A percentile compares a stretch with the other conserved stretches of the same genome.
Evolutionary conservation across 768 basidiomycete species (phyloP).

Genomic region (Holtermannia corniformis): DNA sequence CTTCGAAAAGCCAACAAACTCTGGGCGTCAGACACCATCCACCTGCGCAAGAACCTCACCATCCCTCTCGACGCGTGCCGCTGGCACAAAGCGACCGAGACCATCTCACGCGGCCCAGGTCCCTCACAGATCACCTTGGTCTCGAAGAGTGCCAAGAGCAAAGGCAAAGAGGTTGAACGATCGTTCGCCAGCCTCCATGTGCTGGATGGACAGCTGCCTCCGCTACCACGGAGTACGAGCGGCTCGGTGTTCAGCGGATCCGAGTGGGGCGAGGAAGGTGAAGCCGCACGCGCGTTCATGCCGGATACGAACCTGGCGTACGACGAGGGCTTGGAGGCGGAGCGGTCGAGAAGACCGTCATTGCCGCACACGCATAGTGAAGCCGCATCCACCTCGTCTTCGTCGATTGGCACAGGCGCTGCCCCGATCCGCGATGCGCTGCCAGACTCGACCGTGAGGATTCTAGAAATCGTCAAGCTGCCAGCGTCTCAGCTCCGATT

Average conservation of each 20-base stretch:
- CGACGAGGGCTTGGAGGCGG: not conserved
- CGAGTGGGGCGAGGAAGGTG: not conserved
- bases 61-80: slow-evolving; percentile 53
- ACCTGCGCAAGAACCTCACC: slow-evolving; percentile 69
- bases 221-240: not conserved
- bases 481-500: slow-evolving; percentile 29
- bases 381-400: not conserved
- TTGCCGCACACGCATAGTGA: not conserved
- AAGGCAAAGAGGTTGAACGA: slow-evolving; percentile 1
- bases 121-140: slow-evolving; percentile 32
- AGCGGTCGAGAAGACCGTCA: not conserved
- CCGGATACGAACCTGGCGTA: slow-evolving; percentile 12
- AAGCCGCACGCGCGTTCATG: slow-evolving; percentile 4
- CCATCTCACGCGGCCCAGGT: slow-evolving; percentile 29
- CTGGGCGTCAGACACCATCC: slow-evolving; percentile 87
- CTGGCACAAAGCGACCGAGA: slow-evolving; percentile 36
- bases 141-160: slow-evolving; percentile 19
- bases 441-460: slow-evolving; percentile 5
- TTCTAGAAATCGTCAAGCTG: slow-evolving; percentile 27
- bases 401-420: not conserved
- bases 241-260: not conserved
- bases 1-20: slow-evolving; percentile 82
- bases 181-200: not conserved
- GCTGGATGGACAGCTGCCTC: not conserved
- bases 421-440: not conserved